Evolutionary conservation across 768 basidiomycete genomes (phyloP).

Genomic region (Daedaleopsis sinensis): DNA sequence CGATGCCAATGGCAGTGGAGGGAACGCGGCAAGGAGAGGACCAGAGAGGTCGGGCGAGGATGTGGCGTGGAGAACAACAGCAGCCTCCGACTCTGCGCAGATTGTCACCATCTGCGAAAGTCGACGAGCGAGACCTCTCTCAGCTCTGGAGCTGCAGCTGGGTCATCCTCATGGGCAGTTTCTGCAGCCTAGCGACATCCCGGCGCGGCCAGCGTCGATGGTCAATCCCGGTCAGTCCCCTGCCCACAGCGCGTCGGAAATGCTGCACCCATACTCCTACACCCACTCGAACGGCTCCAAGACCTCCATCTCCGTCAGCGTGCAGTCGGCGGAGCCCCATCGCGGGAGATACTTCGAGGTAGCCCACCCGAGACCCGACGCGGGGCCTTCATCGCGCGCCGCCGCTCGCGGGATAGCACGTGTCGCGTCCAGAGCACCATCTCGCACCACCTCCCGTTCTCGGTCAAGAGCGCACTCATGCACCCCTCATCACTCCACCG

Average conservation of each 20-base stretch:
- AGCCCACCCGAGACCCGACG: conserved; percentile 10
- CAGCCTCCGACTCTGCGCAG: not conserved
- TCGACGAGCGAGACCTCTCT: conserved; percentile 12
- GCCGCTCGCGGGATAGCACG: conserved; percentile 18
- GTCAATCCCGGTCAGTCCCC: conserved; percentile 13
- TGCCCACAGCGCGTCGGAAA: not conserved
- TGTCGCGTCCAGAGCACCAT: conserved; percentile 10
- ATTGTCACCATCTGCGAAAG: conserved; percentile 15
- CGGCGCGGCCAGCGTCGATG: conserved; percentile 16
- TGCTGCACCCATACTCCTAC: conserved; percentile 8
- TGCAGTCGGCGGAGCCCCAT: conserved; percentile 3
- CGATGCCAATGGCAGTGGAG: not conserved
- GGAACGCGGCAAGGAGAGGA: not conserved
- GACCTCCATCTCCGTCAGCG: conserved; percentile 8
- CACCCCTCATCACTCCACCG: not conserved
- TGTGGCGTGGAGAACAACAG: not conserved
- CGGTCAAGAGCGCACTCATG: conserved; percentile 6
- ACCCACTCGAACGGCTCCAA: conserved; percentile 11
- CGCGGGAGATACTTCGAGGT: not conserved
- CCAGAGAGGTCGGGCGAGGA: not conserved
- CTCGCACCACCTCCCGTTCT: conserved; percentile 12
- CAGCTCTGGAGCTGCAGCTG: conserved; percentile 12
- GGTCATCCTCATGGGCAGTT: conserved; percentile 6
- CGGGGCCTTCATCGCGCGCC: conserved; percentile 6
- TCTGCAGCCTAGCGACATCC: conserved; percentile 11